Base-by-base conservation (phyloP, 208 protist genomes). In the Acanthamoeba sp. region DNA sequence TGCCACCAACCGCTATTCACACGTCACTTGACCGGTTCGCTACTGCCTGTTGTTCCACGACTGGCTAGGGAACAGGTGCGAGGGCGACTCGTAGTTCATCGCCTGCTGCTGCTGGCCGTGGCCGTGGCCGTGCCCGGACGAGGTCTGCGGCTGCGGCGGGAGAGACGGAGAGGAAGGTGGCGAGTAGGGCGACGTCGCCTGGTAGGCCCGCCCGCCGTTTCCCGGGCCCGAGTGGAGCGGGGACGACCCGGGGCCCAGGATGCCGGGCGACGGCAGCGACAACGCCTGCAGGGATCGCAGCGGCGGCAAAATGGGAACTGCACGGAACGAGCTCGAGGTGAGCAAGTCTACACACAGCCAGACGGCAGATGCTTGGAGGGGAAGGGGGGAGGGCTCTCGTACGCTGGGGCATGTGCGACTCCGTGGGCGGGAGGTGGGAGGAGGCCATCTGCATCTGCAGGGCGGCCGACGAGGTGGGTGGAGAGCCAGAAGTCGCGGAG, bases 361-460 rank as follows among this genome's bases (percentile, higher is more conserved):
- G n/a, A n/a, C n/a, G n/a, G n/a, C n/a, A n/a, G n/a, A n/a, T n/a
- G n/a, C n/a, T n/a, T n/a, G n/a, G n/a, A n/a, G n/a, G n/a, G n/a
- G n/a, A n/a, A n/a, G 45, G 12, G 45, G 12, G 45, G 45, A 16
- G 45, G 4, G 45, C 9, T 50, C 45, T 4, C 38, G 71, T 36
- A 82, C 71, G 36, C 29, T 82, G 78, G 1, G 32, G 9, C 71
- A 48, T 80, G 64, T 73, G 64, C 22, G 71, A n/a, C 5, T 80
- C 36, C 7, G 62, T 4, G 29, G 62, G 29, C 12, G 29, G 38
- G 36, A 48, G 71, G 7, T 45, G 36, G 78, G 27, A 42, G 78
- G 45, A 16, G 10, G 10, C 69, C 78, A 87, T 52, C 32, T 87
- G 78, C 78, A 87, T 87, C 78, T 87, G 78, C 78, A 87, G 27